Base-by-base conservation (phyloP, 2,329 filamentous ascomycete species). In the Epicoccum sorghinum region DNA sequence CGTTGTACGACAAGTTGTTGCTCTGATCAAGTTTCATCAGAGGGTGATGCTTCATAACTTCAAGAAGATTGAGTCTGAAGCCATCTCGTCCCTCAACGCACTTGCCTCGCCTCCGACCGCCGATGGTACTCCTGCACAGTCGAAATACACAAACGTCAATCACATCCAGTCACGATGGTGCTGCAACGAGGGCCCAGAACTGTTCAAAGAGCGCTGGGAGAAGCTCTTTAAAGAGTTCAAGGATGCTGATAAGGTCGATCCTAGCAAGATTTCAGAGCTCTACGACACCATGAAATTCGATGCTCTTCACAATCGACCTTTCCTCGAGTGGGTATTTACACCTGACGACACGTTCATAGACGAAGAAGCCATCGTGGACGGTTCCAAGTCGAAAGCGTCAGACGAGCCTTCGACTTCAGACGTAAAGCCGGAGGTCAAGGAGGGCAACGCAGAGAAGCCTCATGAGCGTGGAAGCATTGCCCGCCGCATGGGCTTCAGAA, bases 231-330 rank as follows among this genome's bases (percentile, higher is more conserved):
- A 88, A 42, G 95, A 99, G 71, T 99, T 99, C 68, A 95, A 90
- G 62, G 96, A 99, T 73, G 89, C 90, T 1, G 95, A 99, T 68
- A 99, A 99, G 79, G 92, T 98, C 14, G 95, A 99, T 74, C 96
- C 96, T 14, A 96, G 93, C 81, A 99, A 99, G 79, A 93, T 99
- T 58, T 97, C 92, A 4, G 95, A 99, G 78, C 83, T 99, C 3
- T 99, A 99, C 74, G 95, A 99, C 74, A 98, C 93, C 18, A 98
- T 99, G 95, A 99, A 99, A 75, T 99, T 98, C 61, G 95, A 99
- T 73, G 95, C 95, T 1, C 82, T 99, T 12, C 96, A 99, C 76
- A 99, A 99, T 71, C 87, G 95, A 2, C 91, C 92, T 59, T 99
- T 99, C 68, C 80, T 99, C 4, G 95, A 99, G 74, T 98, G 95